These are phyloP conservation scores for Byssoonygena ceratinophila DNA, from an alignment of 2,329 filamentous ascomycete species.

Conservation along the genomic window DNA sequence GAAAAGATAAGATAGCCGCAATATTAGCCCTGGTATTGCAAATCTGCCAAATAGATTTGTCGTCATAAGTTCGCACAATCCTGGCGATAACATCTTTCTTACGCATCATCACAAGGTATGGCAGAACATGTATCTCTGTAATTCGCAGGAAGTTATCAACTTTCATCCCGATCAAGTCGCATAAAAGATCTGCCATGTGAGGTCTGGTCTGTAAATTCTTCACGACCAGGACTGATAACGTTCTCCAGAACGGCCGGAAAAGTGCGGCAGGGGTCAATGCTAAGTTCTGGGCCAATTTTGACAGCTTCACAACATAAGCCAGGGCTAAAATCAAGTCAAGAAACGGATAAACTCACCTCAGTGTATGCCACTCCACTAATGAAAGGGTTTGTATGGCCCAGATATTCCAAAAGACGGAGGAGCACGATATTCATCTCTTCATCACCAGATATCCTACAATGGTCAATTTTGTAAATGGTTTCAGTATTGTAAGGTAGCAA, in stretches of 20 bases:
- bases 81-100: slow-evolving; percentile 67
- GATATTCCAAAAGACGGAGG: slow-evolving; percentile 71
- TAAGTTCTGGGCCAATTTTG: slow-evolving; percentile 58
- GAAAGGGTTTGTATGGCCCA: slow-evolving; percentile 71
- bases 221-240: slow-evolving; percentile 67
- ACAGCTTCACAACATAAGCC: slow-evolving; percentile 40
- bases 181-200: slow-evolving; percentile 69
- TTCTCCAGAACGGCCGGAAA: slow-evolving; percentile 81
- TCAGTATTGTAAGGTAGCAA: slow-evolving; percentile 13
- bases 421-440: slow-evolving; percentile 80
- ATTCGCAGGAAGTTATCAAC: slow-evolving; percentile 62
- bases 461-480: slow-evolving; percentile 8
- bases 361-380: slow-evolving; percentile 72
- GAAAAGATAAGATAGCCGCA: slow-evolving; percentile 47
- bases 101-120: slow-evolving; percentile 71
- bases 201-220: slow-evolving; percentile 71
- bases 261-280: slow-evolving; percentile 55
- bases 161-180: slow-evolving; percentile 67
- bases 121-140: slow-evolving; percentile 71
- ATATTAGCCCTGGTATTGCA: slow-evolving; percentile 51
- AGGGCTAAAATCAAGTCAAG: not conserved
- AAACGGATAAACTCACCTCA: slow-evolving; percentile 45
- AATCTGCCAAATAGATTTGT: slow-evolving; percentile 49
- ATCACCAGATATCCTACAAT: slow-evolving; percentile 54
- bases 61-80: slow-evolving; percentile 60